Conservation (phyloP, 768 basidiomycete species). For the Phaeotremella skinneri region DNA sequence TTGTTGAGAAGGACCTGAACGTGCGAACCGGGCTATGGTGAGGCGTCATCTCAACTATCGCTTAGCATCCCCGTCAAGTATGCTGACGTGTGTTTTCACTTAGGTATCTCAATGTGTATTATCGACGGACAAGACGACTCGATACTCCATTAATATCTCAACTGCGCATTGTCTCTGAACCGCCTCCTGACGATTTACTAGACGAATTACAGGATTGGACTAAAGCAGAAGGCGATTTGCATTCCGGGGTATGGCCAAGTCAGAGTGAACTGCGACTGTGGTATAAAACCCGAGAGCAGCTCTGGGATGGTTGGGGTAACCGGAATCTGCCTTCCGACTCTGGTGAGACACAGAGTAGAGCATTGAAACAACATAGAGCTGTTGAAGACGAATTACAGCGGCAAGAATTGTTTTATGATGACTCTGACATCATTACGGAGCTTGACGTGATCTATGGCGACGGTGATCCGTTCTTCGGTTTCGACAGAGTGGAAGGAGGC, state of each 20-base stretch:
- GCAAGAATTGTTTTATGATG: slow-evolving; percentile 22
- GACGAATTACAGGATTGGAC: slow-evolving; percentile 61
- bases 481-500: slow-evolving; percentile 62
- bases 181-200: slow-evolving; percentile 56
- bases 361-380: not conserved
- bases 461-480: slow-evolving; percentile 80
- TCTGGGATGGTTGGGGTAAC: slow-evolving; percentile 14
- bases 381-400: not conserved
- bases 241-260: slow-evolving; percentile 60
- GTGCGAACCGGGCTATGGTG: slow-evolving; percentile 60
- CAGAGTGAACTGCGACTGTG: slow-evolving; percentile 67
- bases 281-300: slow-evolving; percentile 65
- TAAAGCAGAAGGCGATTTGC: slow-evolving; percentile 63
- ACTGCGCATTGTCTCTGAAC: slow-evolving; percentile 63
- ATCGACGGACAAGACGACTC: slow-evolving; percentile 77
- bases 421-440: slow-evolving; percentile 72
- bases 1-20: slow-evolving; percentile 78
- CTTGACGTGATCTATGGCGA: slow-evolving; percentile 87
- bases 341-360: slow-evolving; percentile 1
- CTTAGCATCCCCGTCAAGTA: slow-evolving; percentile 10
- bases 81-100: slow-evolving; percentile 1
- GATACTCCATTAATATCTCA: slow-evolving; percentile 77
- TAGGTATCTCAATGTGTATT: slow-evolving; percentile 66
- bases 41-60: slow-evolving; percentile 32
- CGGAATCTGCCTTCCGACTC: not conserved